Percentiles rank a stretch among this genome's conserved stretches.
These are phyloP conservation scores for Colletotrichum filicis DNA, from an alignment of 2,329 filamentous ascomycete species.

Conservation along the genomic window DNA sequence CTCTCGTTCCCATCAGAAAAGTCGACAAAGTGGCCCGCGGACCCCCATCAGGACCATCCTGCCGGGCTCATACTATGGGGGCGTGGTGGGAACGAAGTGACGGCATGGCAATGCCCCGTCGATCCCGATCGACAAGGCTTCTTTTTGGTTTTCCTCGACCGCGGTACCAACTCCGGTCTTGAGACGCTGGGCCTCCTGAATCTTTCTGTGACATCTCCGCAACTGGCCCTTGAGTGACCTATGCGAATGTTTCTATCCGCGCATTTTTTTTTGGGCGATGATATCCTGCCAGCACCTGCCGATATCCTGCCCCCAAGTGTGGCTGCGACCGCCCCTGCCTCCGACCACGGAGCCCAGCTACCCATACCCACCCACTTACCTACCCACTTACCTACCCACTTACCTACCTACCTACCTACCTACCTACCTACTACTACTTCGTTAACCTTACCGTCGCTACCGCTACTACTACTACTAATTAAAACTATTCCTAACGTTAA, in stretches of 20 bases:
- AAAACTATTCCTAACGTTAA: too few species aligned
- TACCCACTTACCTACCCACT: too few species aligned
- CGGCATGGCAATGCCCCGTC: constrained; percentile 20
- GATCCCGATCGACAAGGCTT: constrained; percentile 26
- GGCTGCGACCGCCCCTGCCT: too few species aligned
- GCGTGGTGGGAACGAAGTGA: constrained; percentile 9
- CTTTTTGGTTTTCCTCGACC: not conserved
- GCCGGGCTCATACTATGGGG: constrained; percentile 1
- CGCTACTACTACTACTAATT: too few species aligned
- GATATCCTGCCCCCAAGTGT: too few species aligned
- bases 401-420: too few species aligned
- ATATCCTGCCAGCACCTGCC: too few species aligned
- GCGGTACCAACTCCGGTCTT: not conserved
- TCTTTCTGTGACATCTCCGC: not conserved
- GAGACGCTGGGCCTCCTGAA: not conserved
- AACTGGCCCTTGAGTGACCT: not conserved
- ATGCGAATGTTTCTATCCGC: not conserved
- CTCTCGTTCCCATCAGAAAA: not conserved
- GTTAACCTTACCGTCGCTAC: too few species aligned
- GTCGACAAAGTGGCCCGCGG: not conserved
- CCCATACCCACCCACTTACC: too few species aligned
- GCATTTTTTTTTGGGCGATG: too few species aligned
- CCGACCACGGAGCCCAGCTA: too few species aligned
- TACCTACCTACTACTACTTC: too few species aligned
- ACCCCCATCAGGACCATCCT: constrained; percentile 15